Percentiles rank a stretch among this genome's conserved stretches.
These are phyloP conservation scores for Tetramitus jugosus DNA, from an alignment of 208 protist genomes.

Conservation along the genomic window DNA sequence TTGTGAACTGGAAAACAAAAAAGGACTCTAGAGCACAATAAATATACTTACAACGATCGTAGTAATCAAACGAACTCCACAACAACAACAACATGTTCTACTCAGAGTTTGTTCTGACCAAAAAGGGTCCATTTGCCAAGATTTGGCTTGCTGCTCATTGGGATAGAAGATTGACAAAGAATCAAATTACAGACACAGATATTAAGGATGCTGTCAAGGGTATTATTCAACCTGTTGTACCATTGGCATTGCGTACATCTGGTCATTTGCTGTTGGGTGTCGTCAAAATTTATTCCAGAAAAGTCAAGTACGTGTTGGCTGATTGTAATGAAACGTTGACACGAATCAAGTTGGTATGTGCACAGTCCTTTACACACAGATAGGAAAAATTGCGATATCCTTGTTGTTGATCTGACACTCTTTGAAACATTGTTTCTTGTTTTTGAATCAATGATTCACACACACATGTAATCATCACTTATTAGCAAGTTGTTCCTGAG, in stretches of 20 bases:
- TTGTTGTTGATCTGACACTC: neutral
- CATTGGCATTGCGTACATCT: conserved; percentile 55
- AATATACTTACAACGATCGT: no score
- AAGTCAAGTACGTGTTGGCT: conserved; percentile 50
- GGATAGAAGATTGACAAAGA: conserved; percentile 55
- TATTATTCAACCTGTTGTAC: conserved; percentile 51
- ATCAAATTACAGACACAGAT: conserved; percentile 40
- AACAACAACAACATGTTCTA: conserved; percentile 56
- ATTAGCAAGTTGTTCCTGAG: neutral
- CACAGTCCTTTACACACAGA: no score
- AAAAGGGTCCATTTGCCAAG: conserved; percentile 51
- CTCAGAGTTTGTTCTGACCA: conserved; percentile 53
- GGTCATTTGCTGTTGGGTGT: conserved; percentile 64
- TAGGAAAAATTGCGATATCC: no score
- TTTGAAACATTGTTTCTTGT: no score
- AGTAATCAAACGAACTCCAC: no score
- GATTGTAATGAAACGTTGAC: conserved; percentile 56
- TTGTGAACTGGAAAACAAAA: no score
- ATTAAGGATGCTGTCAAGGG: conserved; percentile 41
- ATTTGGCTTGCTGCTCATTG: conserved; percentile 66
- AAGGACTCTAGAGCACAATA: no score
- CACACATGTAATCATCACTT: neutral
- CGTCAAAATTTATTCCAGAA: conserved; percentile 54
- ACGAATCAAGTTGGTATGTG: conserved; percentile 54
- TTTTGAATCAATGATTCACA: neutral